Conservation (phyloP, 345 rosid species). For the Linum usitatissimum region DNA sequence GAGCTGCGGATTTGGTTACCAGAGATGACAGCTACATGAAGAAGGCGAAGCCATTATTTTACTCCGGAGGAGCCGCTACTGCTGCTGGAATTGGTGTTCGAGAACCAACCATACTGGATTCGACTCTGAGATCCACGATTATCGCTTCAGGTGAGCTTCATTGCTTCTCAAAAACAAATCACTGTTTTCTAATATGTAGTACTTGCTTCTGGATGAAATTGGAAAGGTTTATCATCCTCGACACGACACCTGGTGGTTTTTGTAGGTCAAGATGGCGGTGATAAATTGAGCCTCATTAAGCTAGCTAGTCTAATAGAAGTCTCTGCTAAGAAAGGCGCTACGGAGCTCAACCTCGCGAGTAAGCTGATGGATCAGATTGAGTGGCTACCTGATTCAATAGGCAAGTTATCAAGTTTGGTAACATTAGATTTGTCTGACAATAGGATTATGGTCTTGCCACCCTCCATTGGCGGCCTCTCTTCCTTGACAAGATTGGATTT, state of each 20-base stretch:
- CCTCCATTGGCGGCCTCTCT: constrained; percentile 60
- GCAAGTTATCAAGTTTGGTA: constrained; percentile 59
- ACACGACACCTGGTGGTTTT: neutral
- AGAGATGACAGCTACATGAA: constrained; percentile 68
- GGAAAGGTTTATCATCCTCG: neutral
- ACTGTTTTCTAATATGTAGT: neutral
- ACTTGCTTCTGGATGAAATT: neutral
- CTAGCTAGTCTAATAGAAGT: constrained; percentile 86
- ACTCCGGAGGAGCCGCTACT: constrained; percentile 33
- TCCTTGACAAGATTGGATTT: constrained; percentile 67
- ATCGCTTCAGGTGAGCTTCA: constrained; percentile 36
- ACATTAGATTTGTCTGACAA: constrained; percentile 79
- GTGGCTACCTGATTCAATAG: constrained; percentile 96
- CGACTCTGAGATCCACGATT: constrained; percentile 39
- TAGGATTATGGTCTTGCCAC: constrained; percentile 52
- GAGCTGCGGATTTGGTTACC: constrained; percentile 32
- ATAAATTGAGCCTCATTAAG: constrained; percentile 74
- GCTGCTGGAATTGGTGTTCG: constrained; percentile 23
- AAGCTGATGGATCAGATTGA: constrained; percentile 78
- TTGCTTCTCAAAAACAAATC: neutral
- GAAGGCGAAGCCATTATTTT: constrained; percentile 43
- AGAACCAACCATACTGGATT: constrained; percentile 41
- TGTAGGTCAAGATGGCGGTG: constrained; percentile 69
- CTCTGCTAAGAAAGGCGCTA: constrained; percentile 68
- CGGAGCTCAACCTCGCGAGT: constrained; percentile 69